Evolutionary conservation across 306 rosid genomes (phyloP).

Genomic region (Rosa chinensis): DNA sequence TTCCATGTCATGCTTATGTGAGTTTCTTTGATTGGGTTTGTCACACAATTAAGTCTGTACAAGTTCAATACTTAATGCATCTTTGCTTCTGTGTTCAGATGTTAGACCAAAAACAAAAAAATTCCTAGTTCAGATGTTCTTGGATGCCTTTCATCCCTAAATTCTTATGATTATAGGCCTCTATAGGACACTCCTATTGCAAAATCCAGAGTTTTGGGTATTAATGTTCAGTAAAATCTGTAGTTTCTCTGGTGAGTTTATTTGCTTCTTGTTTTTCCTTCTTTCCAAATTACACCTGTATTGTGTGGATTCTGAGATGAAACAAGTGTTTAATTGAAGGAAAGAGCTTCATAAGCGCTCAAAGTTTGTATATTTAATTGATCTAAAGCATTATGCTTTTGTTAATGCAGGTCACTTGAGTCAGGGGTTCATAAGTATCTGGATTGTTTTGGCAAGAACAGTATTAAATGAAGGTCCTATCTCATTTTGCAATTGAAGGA

Average conservation of each 20-base stretch:
- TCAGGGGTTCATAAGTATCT: background rate
- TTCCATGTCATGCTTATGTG: background rate
- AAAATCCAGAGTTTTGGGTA: slow-evolving; percentile 2
- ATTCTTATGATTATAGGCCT: background rate
- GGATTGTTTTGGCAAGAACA: slow-evolving; percentile 1
- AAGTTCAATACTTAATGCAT: slow-evolving; percentile 1
- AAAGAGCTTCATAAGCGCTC: background rate
- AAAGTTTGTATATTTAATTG: background rate
- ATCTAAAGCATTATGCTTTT: background rate
- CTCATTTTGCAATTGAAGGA: background rate
- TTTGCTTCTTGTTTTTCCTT: background rate
- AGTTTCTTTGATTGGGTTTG: background rate
- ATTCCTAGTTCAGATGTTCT: background rate
- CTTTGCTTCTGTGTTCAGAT: background rate
- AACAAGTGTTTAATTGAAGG: background rate
- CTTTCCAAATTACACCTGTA: background rate
- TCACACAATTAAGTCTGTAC: background rate
- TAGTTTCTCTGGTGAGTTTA: slow-evolving; percentile 6
- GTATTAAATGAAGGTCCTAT: background rate
- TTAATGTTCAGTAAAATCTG: background rate
- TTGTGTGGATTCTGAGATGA: background rate
- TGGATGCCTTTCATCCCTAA: background rate
- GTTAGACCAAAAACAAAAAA: background rate
- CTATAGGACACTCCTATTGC: background rate
- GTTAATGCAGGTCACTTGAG: background rate